A percentile compares a stretch with the other conserved stretches of the same genome.
Conservation (phyloP, 2,329 filamentous ascomycete genomes). For the Aspergillus transmontanensis region DNA sequence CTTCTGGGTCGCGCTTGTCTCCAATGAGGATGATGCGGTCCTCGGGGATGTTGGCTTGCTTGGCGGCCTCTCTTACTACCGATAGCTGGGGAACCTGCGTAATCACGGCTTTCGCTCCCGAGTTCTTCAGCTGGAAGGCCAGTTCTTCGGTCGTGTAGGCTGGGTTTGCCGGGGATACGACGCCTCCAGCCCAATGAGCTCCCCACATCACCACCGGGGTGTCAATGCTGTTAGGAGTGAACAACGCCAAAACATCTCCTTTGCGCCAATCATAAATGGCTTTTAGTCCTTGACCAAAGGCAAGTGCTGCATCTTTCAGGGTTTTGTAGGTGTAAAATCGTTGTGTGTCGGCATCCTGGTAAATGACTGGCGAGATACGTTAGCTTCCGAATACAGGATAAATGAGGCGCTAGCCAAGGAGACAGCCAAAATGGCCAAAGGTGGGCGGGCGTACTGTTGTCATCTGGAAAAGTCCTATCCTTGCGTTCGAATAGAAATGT, state of each 20-base stretch:
- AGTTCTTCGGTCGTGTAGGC: slow-evolving; percentile 83
- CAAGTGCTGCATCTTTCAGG: slow-evolving; percentile 64
- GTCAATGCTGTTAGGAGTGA: slow-evolving; percentile 84
- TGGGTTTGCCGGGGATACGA: slow-evolving; percentile 84
- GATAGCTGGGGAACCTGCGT: slow-evolving; percentile 71
- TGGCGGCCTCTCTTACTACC: slow-evolving; percentile 68
- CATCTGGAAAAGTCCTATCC: slow-evolving; percentile 66
- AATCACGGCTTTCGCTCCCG: slow-evolving; percentile 71
- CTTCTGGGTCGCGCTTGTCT: slow-evolving; percentile 57
- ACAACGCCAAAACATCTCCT: slow-evolving; percentile 80
- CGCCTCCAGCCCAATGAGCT: slow-evolving; percentile 78
- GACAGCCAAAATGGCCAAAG: background rate
- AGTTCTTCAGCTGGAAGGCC: slow-evolving; percentile 79
- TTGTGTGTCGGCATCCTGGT: slow-evolving; percentile 72
- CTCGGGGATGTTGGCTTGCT: slow-evolving; percentile 67
- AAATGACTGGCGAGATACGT: slow-evolving; percentile 62
- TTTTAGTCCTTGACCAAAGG: slow-evolving; percentile 80
- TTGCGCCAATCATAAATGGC: slow-evolving; percentile 76
- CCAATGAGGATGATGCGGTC: slow-evolving; percentile 78
- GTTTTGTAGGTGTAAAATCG: slow-evolving; percentile 71
- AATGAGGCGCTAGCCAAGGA: background rate
- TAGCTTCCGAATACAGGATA: background rate
- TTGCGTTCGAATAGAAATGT: slow-evolving; percentile 73
- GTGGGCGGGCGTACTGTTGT: slow-evolving; percentile 62
- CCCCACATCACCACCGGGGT: slow-evolving; percentile 77